Evolutionary conservation across 2,329 filamentous ascomycete species (phyloP).

Genomic region (Teratosphaeria gauchensis): DNA sequence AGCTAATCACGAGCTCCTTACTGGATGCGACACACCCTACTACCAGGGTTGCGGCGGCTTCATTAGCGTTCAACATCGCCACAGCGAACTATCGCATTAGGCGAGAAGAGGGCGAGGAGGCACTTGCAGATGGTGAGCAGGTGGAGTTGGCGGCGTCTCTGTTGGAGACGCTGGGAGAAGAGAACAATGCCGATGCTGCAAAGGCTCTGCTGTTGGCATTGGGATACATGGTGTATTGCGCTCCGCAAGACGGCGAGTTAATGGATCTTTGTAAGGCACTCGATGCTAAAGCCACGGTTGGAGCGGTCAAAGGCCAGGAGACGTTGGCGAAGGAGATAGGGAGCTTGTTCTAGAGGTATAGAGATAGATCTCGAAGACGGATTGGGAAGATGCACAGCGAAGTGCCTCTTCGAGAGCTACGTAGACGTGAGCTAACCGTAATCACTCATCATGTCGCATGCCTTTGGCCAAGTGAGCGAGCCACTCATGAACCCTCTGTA

Average conservation of each 20-base stretch:
- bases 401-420: too few species aligned
- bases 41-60: slow-evolving; percentile 71
- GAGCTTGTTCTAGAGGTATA: slow-evolving; percentile 10
- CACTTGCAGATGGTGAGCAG: slow-evolving; percentile 59
- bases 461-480: not conserved
- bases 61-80: slow-evolving; percentile 74
- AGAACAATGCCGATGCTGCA: slow-evolving; percentile 52
- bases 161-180: slow-evolving; percentile 58
- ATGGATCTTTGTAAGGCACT: slow-evolving; percentile 68
- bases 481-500: not conserved
- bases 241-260: slow-evolving; percentile 62
- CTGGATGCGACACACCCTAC: slow-evolving; percentile 66
- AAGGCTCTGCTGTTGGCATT: slow-evolving; percentile 68
- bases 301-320: slow-evolving; percentile 29
- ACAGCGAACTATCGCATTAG: slow-evolving; percentile 59
- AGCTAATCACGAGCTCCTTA: slow-evolving; percentile 66
- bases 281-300: slow-evolving; percentile 59
- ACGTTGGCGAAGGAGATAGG: slow-evolving; percentile 24
- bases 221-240: slow-evolving; percentile 65
- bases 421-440: too few species aligned
- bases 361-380: not conserved
- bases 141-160: slow-evolving; percentile 74
- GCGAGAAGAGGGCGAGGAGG: slow-evolving; percentile 46
- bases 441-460: too few species aligned
- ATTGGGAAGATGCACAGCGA: too few species aligned